Conservation (phyloP, 352 stramenopile genomes). For the Pythium scleroteichum region DNA sequence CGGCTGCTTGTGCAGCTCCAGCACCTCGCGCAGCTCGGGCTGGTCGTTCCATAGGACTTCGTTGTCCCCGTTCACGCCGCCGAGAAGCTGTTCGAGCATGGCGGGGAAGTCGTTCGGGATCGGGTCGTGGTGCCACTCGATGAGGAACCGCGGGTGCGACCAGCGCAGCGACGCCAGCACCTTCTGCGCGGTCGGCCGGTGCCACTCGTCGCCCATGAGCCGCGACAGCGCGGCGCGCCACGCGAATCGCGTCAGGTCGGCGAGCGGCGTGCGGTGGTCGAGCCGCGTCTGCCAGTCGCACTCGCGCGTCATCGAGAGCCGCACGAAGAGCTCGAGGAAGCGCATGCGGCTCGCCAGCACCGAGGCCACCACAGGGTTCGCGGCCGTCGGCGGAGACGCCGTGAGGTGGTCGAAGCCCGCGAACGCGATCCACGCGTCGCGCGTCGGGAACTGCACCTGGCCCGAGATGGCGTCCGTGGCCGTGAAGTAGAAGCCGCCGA, state of each 20-base stretch:
- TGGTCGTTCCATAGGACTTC: not conserved
- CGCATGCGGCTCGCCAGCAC: not conserved
- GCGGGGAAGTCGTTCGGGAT: slow-evolving; percentile 19
- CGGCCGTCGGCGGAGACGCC: slow-evolving; percentile 5
- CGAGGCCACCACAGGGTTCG: slow-evolving; percentile 4
- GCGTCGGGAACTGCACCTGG: slow-evolving; percentile 3
- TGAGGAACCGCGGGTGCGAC: slow-evolving; percentile 22
- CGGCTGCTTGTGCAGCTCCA: not conserved
- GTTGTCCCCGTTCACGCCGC: slow-evolving; percentile 10
- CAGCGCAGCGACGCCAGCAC: slow-evolving; percentile 19
- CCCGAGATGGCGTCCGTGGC: slow-evolving; percentile 4
- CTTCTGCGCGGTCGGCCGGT: slow-evolving; percentile 8
- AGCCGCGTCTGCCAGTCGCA: slow-evolving; percentile 3
- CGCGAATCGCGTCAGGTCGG: not conserved
- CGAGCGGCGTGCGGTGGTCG: not conserved
- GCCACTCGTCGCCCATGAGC: slow-evolving; percentile 5
- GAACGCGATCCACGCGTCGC: slow-evolving; percentile 22
- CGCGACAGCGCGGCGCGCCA: too few species aligned
- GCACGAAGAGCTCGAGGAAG: not conserved
- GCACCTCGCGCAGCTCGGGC: not conserved
- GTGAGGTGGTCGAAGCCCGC: slow-evolving; percentile 23
- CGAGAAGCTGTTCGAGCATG: slow-evolving; percentile 21
- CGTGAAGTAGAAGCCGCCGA: slow-evolving; percentile 23
- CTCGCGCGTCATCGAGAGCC: slow-evolving; percentile 1
- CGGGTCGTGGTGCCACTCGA: slow-evolving; percentile 26